phyloP scores from a whole-genome alignment of 1,284 basidiomycete species.

The Puccinia triticina region DNA sequence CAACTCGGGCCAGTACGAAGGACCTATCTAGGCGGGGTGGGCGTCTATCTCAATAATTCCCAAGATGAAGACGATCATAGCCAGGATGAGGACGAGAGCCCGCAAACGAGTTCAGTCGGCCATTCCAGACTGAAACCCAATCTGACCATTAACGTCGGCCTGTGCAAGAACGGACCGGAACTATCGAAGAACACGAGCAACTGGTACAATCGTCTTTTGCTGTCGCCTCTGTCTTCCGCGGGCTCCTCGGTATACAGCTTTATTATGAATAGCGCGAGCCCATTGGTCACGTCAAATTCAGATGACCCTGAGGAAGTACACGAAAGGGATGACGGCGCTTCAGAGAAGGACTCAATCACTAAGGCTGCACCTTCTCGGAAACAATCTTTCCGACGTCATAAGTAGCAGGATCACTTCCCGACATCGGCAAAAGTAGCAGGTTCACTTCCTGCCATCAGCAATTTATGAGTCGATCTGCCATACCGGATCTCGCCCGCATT shows the following conservation, averaged over 20 bases:
- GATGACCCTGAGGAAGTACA: neutral
- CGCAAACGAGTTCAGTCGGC: neutral
- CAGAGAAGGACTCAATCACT: neutral
- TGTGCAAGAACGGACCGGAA: conserved; percentile 4
- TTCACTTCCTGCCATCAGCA: no score
- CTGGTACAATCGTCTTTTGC: conserved; percentile 44
- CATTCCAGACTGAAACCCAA: conserved; percentile 15
- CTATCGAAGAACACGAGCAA: conserved; percentile 5
- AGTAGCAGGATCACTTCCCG: no score
- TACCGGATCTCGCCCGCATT: no score
- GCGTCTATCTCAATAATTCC: conserved; percentile 36
- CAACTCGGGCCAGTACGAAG: conserved; percentile 5
- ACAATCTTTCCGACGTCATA: conserved; percentile 19
- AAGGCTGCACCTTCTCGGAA: neutral
- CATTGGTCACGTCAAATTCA: neutral
- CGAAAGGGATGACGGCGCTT: no score
- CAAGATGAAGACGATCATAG: conserved; percentile 20
- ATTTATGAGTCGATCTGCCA: no score
- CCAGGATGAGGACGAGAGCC: neutral
- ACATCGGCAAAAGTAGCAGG: no score
- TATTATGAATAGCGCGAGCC: conserved; percentile 1
- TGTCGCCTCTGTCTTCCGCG: conserved; percentile 45
- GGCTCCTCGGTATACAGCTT: conserved; percentile 46
- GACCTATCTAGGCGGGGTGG: conserved; percentile 45
- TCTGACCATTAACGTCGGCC: conserved; percentile 32